Conservation (phyloP, 2,329 filamentous ascomycete species). For the Botryosphaeria dothidea region DNA sequence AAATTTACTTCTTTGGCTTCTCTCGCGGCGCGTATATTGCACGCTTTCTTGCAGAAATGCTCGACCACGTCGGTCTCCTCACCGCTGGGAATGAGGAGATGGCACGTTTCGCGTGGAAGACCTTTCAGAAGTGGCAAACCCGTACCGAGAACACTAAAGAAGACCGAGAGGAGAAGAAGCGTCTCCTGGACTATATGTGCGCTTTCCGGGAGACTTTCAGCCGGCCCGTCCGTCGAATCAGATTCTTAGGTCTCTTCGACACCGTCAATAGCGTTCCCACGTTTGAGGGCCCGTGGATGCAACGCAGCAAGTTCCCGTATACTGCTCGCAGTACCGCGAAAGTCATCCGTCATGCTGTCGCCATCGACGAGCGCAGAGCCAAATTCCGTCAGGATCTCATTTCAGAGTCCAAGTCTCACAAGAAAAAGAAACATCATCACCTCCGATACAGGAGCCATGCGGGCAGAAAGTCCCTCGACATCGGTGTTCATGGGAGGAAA, state of each 20-base stretch:
- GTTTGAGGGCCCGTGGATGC: constrained; percentile 77
- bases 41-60: constrained; percentile 70
- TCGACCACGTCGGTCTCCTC: constrained; percentile 78
- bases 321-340: constrained; percentile 56
- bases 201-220: constrained; percentile 81
- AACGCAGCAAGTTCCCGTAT: constrained; percentile 74
- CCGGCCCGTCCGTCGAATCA: constrained; percentile 70
- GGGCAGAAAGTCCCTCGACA: neutral
- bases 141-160: constrained; percentile 48
- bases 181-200: constrained; percentile 74
- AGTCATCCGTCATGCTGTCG: constrained; percentile 68
- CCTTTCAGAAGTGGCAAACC: constrained; percentile 72
- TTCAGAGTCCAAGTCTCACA: constrained; percentile 42
- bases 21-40: constrained; percentile 54
- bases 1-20: constrained; percentile 53
- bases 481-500: constrained; percentile 27
- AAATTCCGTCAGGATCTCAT: constrained; percentile 73
- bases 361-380: constrained; percentile 69
- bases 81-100: constrained; percentile 84
- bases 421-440: constrained; percentile 29
- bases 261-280: constrained; percentile 78
- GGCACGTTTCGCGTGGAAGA: constrained; percentile 81
- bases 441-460: neutral
- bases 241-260: constrained; percentile 78
- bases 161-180: constrained; percentile 54